Percentiles rank a stretch among this genome's conserved stretches.
These are phyloP conservation scores for Syzygium grande DNA, from an alignment of 345 rosid genomes.

Conservation along the genomic window DNA sequence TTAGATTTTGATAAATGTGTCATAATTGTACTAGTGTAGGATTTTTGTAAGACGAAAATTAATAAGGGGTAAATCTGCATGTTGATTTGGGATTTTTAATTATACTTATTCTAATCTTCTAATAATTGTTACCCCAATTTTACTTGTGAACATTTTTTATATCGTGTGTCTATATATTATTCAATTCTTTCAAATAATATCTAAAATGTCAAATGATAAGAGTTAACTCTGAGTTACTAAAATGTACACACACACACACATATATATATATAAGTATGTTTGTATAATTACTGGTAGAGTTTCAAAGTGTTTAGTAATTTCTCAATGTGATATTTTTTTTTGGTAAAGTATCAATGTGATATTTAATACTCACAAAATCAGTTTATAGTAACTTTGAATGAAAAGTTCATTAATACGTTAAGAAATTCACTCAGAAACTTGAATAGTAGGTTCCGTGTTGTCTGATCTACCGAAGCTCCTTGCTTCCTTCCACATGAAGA, in stretches of 20 bases:
- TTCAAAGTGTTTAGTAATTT: not conserved
- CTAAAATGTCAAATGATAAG: too few species aligned
- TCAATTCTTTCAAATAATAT: not conserved
- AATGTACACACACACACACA: too few species aligned
- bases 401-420: too few species aligned
- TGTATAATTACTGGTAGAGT: not conserved
- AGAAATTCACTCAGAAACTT: not conserved
- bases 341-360: too few species aligned
- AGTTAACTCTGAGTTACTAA: too few species aligned
- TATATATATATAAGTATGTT: too few species aligned
- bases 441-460: not conserved
- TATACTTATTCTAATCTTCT: too few species aligned
- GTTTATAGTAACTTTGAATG: not conserved
- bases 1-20: not conserved
- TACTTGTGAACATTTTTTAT: not conserved
- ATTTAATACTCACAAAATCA: too few species aligned
- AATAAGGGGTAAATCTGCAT: too few species aligned
- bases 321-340: not conserved
- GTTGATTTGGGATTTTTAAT: not conserved
- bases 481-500: not conserved
- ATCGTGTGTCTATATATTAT: not conserved
- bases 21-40: fast-evolving
- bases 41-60: too few species aligned
- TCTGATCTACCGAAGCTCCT: not conserved
- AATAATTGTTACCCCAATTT: not conserved